Conservation (phyloP, 2,329 filamentous ascomycete genomes). For the Epichloe brachyelytri region DNA sequence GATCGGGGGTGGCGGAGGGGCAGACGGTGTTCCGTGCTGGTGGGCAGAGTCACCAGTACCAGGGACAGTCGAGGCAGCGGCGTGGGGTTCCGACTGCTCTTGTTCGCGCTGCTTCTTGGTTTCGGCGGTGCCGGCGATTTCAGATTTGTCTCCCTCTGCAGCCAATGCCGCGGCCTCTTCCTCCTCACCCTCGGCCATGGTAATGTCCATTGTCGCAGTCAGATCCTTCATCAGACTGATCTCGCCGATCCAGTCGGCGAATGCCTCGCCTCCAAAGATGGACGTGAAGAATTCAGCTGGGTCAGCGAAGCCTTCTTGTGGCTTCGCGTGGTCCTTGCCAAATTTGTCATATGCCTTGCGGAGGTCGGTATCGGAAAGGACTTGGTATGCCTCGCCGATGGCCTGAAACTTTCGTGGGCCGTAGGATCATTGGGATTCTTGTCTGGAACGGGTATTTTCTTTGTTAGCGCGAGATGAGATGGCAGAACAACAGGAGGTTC, state of each 20-base stretch:
- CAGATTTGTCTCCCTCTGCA: conserved; percentile 27
- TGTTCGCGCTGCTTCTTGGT: conserved; percentile 44
- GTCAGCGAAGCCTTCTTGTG: conserved; percentile 85
- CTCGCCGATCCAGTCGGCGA: conserved; percentile 93
- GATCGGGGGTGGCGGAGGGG: conserved; percentile 18
- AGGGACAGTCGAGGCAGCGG: conserved; percentile 10
- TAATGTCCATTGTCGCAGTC: conserved; percentile 96
- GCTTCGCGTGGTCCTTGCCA: conserved; percentile 89
- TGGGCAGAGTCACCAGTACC: conserved; percentile 14
- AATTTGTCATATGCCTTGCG: conserved; percentile 91
- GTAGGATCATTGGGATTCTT: conserved; percentile 96
- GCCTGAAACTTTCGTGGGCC: conserved; percentile 86
- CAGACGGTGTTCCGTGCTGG: conserved; percentile 4
- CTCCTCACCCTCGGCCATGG: conserved; percentile 62
- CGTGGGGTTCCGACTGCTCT: conserved; percentile 13
- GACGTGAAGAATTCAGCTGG: conserved; percentile 96
- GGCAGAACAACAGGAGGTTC: background rate
- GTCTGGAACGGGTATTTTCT: conserved; percentile 38
- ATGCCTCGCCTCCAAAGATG: conserved; percentile 95
- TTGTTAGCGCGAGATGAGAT: background rate
- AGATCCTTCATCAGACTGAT: conserved; percentile 98
- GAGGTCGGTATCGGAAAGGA: conserved; percentile 77
- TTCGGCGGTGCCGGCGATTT: conserved; percentile 45
- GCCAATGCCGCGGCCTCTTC: conserved; percentile 23
- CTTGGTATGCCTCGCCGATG: conserved; percentile 62